Percentiles rank a stretch among this genome's conserved stretches.
phyloP scores from a whole-genome alignment of 1,284 basidiomycete genomes.

The Ganoderma lingzhi region DNA sequence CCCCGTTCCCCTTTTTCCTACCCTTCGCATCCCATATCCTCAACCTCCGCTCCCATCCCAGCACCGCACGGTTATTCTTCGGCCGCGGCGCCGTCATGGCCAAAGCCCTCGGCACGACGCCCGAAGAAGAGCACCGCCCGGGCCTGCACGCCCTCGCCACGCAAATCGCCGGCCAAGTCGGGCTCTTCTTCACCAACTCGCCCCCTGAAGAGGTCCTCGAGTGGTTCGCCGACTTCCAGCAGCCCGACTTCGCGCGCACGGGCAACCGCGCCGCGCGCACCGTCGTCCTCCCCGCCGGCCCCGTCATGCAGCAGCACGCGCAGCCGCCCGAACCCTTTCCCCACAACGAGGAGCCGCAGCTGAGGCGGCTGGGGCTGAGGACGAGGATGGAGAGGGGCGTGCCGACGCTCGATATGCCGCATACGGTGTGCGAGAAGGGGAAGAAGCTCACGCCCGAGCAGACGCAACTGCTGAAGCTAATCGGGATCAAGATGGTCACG shows the following conservation, averaged over 20 bases:
- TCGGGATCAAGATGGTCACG: slow-evolving; percentile 86
- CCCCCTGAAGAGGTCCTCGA: slow-evolving; percentile 89
- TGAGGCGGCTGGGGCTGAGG: slow-evolving; percentile 89
- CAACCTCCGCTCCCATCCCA: slow-evolving; percentile 39
- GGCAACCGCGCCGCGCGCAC: slow-evolving; percentile 84
- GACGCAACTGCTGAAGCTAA: slow-evolving; percentile 88
- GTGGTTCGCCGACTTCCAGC: slow-evolving; percentile 94
- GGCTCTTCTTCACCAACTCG: slow-evolving; percentile 91
- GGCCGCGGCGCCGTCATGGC: slow-evolving; percentile 95
- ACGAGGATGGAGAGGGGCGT: slow-evolving; percentile 90
- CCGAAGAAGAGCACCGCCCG: slow-evolving; percentile 86
- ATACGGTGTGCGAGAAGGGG: slow-evolving; percentile 87
- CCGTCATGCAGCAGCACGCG: slow-evolving; percentile 76
- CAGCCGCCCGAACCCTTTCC: slow-evolving; percentile 89
- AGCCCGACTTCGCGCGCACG: slow-evolving; percentile 91
- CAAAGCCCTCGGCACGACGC: slow-evolving; percentile 91
- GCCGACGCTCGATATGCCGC: slow-evolving; percentile 84
- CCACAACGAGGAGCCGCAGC: slow-evolving; percentile 96
- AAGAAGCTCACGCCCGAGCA: slow-evolving; percentile 85
- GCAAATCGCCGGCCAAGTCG: slow-evolving; percentile 94
- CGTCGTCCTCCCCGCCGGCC: slow-evolving; percentile 79
- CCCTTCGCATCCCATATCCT: slow-evolving; percentile 1
- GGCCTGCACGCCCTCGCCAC: slow-evolving; percentile 85
- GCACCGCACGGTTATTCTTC: slow-evolving; percentile 92
- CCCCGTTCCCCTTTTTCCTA: slow-evolving; percentile 8